These are phyloP conservation scores for Lagenidium giganteum DNA, from an alignment of 352 stramenopile genomes.

Conservation along the genomic window DNA sequence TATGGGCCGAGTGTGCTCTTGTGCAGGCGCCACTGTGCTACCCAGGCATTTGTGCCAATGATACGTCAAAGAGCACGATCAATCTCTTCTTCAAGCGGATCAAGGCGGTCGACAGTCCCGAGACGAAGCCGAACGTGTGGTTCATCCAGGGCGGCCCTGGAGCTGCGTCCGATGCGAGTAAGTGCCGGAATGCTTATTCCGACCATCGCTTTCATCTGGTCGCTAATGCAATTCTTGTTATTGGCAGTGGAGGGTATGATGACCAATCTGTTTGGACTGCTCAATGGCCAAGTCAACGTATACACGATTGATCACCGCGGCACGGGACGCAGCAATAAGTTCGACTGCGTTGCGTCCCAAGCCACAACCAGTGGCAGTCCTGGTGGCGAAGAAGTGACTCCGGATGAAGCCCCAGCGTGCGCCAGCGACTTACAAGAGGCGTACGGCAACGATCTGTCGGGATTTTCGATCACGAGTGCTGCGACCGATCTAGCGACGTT, in stretches of 20 bases:
- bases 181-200: too few species aligned
- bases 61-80: not conserved
- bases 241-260: conserved; percentile 11
- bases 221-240: not conserved
- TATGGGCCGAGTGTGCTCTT: not conserved
- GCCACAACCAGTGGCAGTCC: conserved; percentile 11
- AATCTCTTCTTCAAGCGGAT: conserved; percentile 11
- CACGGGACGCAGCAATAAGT: conserved; percentile 19
- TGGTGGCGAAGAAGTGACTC: conserved; percentile 2
- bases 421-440: conserved; percentile 18
- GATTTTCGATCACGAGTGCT: conserved; percentile 14
- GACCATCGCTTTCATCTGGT: too few species aligned
- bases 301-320: conserved; percentile 32
- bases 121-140: conserved; percentile 7
- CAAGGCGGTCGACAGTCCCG: not conserved
- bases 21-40: conserved; percentile 2
- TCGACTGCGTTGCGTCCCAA: conserved; percentile 20
- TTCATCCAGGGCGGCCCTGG: conserved; percentile 7
- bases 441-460: conserved; percentile 12
- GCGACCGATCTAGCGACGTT: conserved; percentile 17
- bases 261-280: not conserved
- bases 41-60: not conserved
- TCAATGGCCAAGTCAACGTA: conserved; percentile 15
- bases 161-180: not conserved
- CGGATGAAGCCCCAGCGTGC: conserved; percentile 15